Base-by-base conservation (phyloP, 2,329 filamentous ascomycete genomes). In the Zymoseptoria tritici region DNA sequence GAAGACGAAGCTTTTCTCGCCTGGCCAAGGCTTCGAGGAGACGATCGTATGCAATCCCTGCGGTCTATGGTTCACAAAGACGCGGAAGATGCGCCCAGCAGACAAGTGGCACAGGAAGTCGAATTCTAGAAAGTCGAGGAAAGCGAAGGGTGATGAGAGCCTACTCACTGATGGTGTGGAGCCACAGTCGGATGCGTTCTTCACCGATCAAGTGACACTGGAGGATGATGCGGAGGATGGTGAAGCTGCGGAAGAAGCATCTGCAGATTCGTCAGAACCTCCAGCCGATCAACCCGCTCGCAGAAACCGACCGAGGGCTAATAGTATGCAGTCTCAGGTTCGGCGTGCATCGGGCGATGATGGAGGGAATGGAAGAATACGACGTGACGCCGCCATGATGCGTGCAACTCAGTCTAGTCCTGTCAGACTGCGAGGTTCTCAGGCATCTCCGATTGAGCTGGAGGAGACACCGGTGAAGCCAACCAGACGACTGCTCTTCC, bases 21-120 rank as follows among this genome's bases (percentile, higher is more conserved):
- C 67, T 26, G 68, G 67, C 4, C 66, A 72, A 11, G 70, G 72
- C 49, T 97, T 89, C 80, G 83, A 82, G 52, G 84, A 90, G 67
- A 82, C 90, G 58, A 81, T 89, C 26, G 82, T 97, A 46, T 99
- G 94, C 80, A 99, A 99, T 73, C 91, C 93, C 60, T 99, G 94
- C 72, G 94, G 94, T 19, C 85, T 99, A 50, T 99, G 91, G 91
- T 86, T 99, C 67, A 86, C 87, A 62, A 97, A 97, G 71, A 91
- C 88, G 74, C 91, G 89, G 70, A 82, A 79, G 22, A 94, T 96
- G 79, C 86, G 94, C 8, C 94, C 94, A 2, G 80, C 85, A 57
- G 85, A 93, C 62, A 86, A 87, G 65, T 99, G 93, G 93, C 87
- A 88, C 65, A 62, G 66, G 31, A 70, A 68, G 59, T 60, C 63